Base-by-base conservation (phyloP, 352 stramenopile species). In the Phytophthora hibernalis region DNA sequence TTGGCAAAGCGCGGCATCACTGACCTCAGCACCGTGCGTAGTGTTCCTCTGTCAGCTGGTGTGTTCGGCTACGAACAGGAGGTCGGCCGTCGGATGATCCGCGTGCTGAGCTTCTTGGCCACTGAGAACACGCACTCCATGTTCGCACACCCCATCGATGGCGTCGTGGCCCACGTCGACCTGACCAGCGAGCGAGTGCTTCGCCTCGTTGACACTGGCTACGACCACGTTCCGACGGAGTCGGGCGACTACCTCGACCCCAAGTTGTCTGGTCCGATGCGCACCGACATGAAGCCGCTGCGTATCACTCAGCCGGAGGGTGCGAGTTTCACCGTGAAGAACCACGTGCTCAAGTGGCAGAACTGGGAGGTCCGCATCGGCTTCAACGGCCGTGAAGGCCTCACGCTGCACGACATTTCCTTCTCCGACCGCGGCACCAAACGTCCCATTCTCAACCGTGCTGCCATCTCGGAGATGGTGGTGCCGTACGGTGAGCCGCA, bases 351-450 rank as follows among this genome's bases (percentile, higher is more conserved):
- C n/a, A 56, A 65, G 24, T 95, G 85, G 87, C 74, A 93, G 54
- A 85, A 89, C 45, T 95, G 83, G 87, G 60, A 77, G 16, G 77
- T 95, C n/a, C 70, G 82, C 21, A 82, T 93, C 45, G 83, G 83
- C 26, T 95, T 92, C 70, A 94, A 91, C 54, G 82, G 80, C 26
- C 75, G 87, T 20, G 85, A 95, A 61, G 87, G 85, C 1, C 67
- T 93, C 18, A 83, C 86, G 10, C 70, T 94, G 24, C 83, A 93
- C 51, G 74, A 91, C 59, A 70, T 93, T 11, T 74, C 62, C 9
- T 91, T 83, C 64, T 33, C 18, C n/a, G 55, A 55, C 45, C 67
- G 50, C 58, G 54, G 54, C 12, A 47, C 31, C 6, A 67, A 74
- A 59, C 58, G 77, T 15, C 68, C 72, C 9, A 72, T 95, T 26